These are phyloP conservation scores for Chondrus crispus DNA, from an alignment of 23 red algal genomes.

Conservation along the genomic window DNA sequence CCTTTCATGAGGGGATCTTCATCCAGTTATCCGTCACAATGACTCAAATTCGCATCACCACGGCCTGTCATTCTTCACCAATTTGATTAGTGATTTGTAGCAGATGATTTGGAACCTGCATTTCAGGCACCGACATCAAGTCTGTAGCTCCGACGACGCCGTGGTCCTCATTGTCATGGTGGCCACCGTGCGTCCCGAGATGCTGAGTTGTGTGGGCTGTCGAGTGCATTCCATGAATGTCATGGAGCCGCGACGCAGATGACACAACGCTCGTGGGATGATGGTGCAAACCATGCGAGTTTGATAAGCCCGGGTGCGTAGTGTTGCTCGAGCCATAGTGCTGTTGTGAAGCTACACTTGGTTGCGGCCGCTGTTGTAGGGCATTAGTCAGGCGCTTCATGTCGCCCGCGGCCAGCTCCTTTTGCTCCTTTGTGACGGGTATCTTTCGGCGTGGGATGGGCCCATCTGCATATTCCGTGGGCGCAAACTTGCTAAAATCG, in stretches of 20 bases:
- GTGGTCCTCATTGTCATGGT: not conserved
- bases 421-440: slow-evolving; percentile 62
- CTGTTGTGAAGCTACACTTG: not conserved
- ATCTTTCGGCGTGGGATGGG: slow-evolving; percentile 58
- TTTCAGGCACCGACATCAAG: slow-evolving; percentile 44
- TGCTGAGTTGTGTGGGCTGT: too few relatives aligned
- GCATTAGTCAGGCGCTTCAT: slow-evolving; percentile 20
- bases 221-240: slow-evolving; percentile 6
- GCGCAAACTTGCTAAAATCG: slow-evolving; percentile 70
- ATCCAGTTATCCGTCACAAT: not conserved
- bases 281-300: not conserved
- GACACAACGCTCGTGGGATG: not conserved
- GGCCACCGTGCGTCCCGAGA: not conserved
- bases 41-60: not conserved
- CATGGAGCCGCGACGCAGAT: not conserved
- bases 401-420: slow-evolving; percentile 54
- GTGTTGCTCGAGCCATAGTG: not conserved
- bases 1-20: too few relatives aligned
- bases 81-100: slow-evolving; percentile 37
- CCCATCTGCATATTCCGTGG: slow-evolving; percentile 63
- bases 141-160: not conserved
- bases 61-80: slow-evolving; percentile 18
- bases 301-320: not conserved
- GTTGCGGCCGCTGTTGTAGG: slow-evolving; percentile 47
- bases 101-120: slow-evolving; percentile 53